Evolutionary conservation across 106 monocot species (phyloP), one percentile per base, ranked within the genome.

Genomic region (Allium cepa): DNA sequence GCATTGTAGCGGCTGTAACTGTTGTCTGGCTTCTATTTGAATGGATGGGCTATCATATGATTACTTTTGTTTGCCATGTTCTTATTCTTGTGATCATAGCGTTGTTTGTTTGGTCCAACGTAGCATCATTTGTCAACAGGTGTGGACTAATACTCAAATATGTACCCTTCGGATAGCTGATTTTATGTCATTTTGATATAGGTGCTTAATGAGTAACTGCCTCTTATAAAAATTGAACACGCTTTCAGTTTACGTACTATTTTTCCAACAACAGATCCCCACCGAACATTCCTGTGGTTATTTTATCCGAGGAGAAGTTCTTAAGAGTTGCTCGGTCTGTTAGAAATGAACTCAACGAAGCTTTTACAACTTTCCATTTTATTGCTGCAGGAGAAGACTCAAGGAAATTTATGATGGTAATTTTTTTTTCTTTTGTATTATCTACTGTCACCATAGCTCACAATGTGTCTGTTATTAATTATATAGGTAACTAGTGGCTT

Each of bases 11-110:
- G 53, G 72, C 75, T 68, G 83, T 71, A 16, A 91, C 86, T 46
- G 47, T 91, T 59, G 56, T 87, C 56, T 91, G 91, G 91, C 65
- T 91, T 75, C 79, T 91, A 26, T 87, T 91, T 76, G 86, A 87
- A 73, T 87, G 91, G 68, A 74, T 81, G 56, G 79, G 79, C 17
- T 91, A 87, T 74, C 83, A 86, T 52, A 57, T 86, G 11, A 74
- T 91, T 46, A 81, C 86, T 49, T 72, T 91, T 60, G 17, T 87
- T 52, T 84, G 86, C 53, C 86, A 87, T 74, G 79, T 75, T 57
- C 77, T 91, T 63, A 87, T 91, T 28, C 11, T 79, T 63, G 49
- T 63, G 8, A 65, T 91, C 55, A 67, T 73, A 53, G 50, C 75
- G 12, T 75, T 71, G 8, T 91, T 91, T 77, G 36, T 91, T 14